These are phyloP conservation scores for Pseudopyrenochaeta lycopersici DNA, from an alignment of 2,329 filamentous ascomycete genomes.

Conservation along the genomic window DNA sequence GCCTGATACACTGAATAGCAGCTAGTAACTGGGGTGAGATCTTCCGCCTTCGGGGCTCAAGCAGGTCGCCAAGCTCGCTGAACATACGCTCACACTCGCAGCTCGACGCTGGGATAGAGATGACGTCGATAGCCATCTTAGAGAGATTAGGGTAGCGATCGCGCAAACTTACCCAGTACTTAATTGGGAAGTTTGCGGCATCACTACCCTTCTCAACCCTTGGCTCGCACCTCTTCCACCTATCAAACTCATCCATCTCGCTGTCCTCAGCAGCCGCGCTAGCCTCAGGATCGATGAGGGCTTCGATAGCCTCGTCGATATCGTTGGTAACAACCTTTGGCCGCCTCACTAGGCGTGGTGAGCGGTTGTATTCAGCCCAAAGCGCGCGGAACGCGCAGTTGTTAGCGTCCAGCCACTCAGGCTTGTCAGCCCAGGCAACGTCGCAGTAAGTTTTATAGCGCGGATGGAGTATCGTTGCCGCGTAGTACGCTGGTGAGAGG, in stretches of 20 bases:
- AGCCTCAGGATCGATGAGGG: constrained; percentile 3
- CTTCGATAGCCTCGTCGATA: constrained; percentile 10
- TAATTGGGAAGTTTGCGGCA: not conserved
- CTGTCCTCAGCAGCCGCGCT: not conserved
- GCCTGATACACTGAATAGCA: not conserved
- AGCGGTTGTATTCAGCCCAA: constrained; percentile 4
- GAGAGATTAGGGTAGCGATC: not conserved
- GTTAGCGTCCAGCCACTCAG: constrained; percentile 4
- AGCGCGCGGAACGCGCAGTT: constrained; percentile 1
- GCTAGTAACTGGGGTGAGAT: not conserved
- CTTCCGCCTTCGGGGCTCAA: constrained; percentile 1
- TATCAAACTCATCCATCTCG: not conserved
- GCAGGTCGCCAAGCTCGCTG: constrained; percentile 9
- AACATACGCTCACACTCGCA: constrained; percentile 9
- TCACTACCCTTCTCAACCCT: not conserved
- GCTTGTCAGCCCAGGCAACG: not conserved
- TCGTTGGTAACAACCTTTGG: not conserved
- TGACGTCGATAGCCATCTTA: constrained; percentile 1
- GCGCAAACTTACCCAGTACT: not conserved
- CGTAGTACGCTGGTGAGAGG: constrained; percentile 4
- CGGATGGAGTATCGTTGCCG: constrained; percentile 7
- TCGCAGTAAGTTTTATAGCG: constrained; percentile 8
- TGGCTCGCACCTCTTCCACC: constrained; percentile 2
- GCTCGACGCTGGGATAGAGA: constrained; percentile 4
- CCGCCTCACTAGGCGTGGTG: not conserved